Conservation (phyloP, 257 asterid genomes). For the Solanum pinnatisectum region DNA sequence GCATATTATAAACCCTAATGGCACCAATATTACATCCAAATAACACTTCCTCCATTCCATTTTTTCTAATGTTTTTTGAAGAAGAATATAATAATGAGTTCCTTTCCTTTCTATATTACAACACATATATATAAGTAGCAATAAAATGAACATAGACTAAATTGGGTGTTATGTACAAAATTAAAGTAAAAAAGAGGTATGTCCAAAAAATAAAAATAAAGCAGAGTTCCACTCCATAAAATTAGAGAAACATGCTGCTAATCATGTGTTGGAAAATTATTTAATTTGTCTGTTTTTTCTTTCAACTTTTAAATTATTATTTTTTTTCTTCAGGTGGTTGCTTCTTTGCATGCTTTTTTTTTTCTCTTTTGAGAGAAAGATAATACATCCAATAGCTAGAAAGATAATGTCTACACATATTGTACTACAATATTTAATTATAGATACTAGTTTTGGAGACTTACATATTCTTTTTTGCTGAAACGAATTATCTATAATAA, state of each 20-base stretch:
- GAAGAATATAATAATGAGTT: background rate
- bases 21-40: conserved; percentile 65
- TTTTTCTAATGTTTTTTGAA: background rate
- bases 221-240: conserved; percentile 11
- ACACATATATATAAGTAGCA: background rate
- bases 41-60: conserved; percentile 91
- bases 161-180: conserved; percentile 2
- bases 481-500: background rate
- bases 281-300: background rate
- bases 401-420: background rate
- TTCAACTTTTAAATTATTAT: background rate
- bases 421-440: background rate
- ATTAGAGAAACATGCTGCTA: background rate
- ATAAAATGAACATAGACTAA: conserved; percentile 15
- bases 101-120: background rate
- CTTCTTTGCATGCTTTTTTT: background rate
- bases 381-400: background rate
- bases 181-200: background rate
- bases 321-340: background rate
- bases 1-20: conserved; percentile 44
- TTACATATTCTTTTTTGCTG: background rate
- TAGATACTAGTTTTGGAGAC: background rate
- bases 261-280: background rate
- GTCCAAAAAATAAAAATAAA: background rate
- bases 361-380: background rate